Base-by-base conservation (phyloP, 345 rosid species). In the Firmiana major region DNA sequence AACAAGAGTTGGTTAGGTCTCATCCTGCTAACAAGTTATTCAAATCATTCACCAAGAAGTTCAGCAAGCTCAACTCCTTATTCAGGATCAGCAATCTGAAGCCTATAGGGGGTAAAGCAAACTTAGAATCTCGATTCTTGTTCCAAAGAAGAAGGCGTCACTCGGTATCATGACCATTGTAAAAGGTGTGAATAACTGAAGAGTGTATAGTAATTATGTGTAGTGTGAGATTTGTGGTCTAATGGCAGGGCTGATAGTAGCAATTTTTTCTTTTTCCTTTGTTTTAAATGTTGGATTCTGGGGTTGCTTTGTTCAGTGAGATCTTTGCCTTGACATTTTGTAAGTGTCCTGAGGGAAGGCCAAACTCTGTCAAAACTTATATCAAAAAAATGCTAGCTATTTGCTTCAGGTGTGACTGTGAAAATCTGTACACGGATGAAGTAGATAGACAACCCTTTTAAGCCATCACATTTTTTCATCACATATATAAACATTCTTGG, bases 71-170 rank as follows among this genome's bases (percentile, higher is more conserved):
- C 77, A 91, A 90, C 79, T 71, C 96, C 38, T 81, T 96, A 31
- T 93, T 91, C 85, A 87, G 91, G 79, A 81, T 90, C n/a, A 90
- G 83, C 64, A 84, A 79, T 63, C 84, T 89, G 54, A 92, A 82
- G 83, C 90, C 97, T 15, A 64, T 78, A 24, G 87, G 85, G 0
- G 84, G 85, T 6, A 92, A 90, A 88, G 67, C 79, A 46, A 83
- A 75, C 71, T 86, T 92, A 5, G 97, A 96, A 73, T 80, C 84
- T 9, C 88, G 93, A 75, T 89, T 89, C 81, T 79, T 87, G 80
- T 90, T 93, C 74, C 98, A 87, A 81, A 90, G 75, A 86, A 84
- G 87, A 81, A 86, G 98, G 87, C 85, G 97, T 42, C 94, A 92
- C 82, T 93, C 99, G 0, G 89, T 93, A 55, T 96, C 97, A 26